Evolutionary conservation across 2,329 filamentous ascomycete species (phyloP).

Genomic region (Verticillium dahliae): DNA sequence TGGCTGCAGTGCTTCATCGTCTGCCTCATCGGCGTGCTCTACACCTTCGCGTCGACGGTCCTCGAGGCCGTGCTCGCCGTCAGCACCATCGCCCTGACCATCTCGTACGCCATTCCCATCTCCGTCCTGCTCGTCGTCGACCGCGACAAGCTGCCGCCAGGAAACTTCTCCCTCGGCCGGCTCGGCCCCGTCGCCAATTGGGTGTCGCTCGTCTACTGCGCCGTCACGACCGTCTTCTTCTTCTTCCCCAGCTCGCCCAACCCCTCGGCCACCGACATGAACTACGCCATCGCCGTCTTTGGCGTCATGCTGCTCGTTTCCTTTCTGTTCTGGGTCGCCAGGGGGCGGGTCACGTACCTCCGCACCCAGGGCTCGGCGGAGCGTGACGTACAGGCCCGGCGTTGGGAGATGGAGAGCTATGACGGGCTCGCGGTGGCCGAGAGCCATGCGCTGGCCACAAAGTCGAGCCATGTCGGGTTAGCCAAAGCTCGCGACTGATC

Average conservation of each 20-base stretch:
- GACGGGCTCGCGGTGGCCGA: not conserved
- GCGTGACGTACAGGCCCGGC: conserved; percentile 2
- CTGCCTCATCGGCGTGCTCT: conserved; percentile 27
- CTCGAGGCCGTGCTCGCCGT: conserved; percentile 34
- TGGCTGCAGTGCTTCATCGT: conserved; percentile 17
- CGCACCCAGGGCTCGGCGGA: not conserved
- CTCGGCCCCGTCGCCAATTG: conserved; percentile 35
- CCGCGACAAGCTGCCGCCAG: conserved; percentile 14
- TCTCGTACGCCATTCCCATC: conserved; percentile 34
- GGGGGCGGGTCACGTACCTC: conserved; percentile 32
- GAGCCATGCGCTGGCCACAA: not conserved
- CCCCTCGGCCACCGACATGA: conserved; percentile 43
- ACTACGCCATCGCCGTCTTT: conserved; percentile 51
- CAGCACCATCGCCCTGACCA: conserved; percentile 34
- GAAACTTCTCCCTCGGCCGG: conserved; percentile 16
- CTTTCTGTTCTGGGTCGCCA: conserved; percentile 42
- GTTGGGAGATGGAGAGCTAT: conserved; percentile 3
- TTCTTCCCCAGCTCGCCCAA: conserved; percentile 42
- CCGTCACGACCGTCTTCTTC: conserved; percentile 47
- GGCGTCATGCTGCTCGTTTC: conserved; percentile 46
- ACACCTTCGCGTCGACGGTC: conserved; percentile 32
- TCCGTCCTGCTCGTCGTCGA: conserved; percentile 27
- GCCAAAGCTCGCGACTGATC: not conserved
- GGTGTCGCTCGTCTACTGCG: conserved; percentile 44
- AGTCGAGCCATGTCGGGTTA: not conserved